Base-by-base conservation (phyloP, 225 moss, liverwort and hornwort species). In the Polytrichum commune region DNA sequence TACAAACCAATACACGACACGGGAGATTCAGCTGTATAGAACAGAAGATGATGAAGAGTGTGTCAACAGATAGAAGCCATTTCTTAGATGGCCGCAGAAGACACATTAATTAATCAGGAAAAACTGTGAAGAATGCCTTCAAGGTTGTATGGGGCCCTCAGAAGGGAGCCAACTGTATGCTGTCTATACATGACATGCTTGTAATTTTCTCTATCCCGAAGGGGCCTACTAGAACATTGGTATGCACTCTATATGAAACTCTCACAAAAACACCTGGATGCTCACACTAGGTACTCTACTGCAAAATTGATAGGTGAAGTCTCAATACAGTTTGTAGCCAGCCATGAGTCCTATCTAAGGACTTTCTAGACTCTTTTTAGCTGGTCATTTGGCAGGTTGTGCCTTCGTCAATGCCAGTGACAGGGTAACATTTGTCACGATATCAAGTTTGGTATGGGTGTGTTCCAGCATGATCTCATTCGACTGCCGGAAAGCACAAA, bases 291-390 rank as follows among this genome's bases (percentile, higher is more conserved):
- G 25, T 64, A 27, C 7, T 29, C 69, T 54, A 19, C 26, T 25
- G 20, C 63, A 62, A 62, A 62, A 63, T 3, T 18, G 23, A 62
- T 26, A 33, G 28, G 19, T 20, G 27, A 29, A 22, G 62, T 77
- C 72, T 77, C 77, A 72, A 66, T 72, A 72, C 72, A 77, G 72
- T 72, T 61, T 72, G 20, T 62, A 24, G 56, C 70, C 30, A 77
- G 67, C 72, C 72, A 68, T 68, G 54, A 28, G 61, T 54, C 27
- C 64, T 27, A 65, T 24, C n/a, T 55, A 26, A 3, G 32, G 57
- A 57, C 33, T 23, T 27, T 28, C 54, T 67, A 57, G 62, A 33
- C 62, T 54, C 62, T 67, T 27, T 58, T 55, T n/a, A 24, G 19
- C 57, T 55, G 53, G 55, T 29, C 53, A 32, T 7, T 62, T 28